Evolutionary conservation across 1,139 yeast genomes (phyloP), one percentile per base, ranked within the genome.

Genomic region (Entelexis sorbosivorans): DNA sequence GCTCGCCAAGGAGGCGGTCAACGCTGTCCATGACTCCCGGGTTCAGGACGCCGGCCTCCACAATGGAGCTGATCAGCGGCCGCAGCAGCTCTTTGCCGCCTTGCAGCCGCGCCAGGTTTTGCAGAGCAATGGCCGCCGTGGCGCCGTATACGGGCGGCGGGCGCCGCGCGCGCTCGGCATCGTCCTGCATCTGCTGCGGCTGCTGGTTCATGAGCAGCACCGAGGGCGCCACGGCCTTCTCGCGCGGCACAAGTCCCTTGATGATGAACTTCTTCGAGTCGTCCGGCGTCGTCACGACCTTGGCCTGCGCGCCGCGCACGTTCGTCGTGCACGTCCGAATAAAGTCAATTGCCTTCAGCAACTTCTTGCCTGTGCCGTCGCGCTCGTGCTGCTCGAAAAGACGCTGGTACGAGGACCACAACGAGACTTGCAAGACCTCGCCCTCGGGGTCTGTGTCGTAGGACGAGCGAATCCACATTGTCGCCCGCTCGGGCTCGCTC

Each of bases 281-380:
- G 33, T 76, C 76, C 1, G 75, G 73, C 14, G 62, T 57, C 33
- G 72, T 66, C 54, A 89, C 79, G 17, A 91, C 97, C 89, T 88
- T 88, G 1, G 98, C 96, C 53, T 87, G 85, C 1, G 96, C 87
- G 60, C 81, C 78, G n/a, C 87, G 82, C 66, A 89, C 89, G 0
- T 96, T 96, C 53, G 80, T 79, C 26, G 91, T 82, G 14, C 91
- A 97, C 64, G 91, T 91, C 63, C 89, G 88, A 64, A 91, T 91
- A 64, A 91, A 91, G 60, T 91, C 97, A 19, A 93, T 97, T 0
- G 98, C 98, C 1, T 96, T 95, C 45, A 91, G 73, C 48, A 91
- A 72, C 54, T 80, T 78, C 58, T 78, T 79, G 56, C 70, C 64
- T 13, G 58, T 48, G 17, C 59, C 58, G n/a, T 54, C 56, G 36